phyloP scores from a whole-genome alignment of 2,329 filamentous ascomycete genomes.

The Blastomyces silverae region DNA sequence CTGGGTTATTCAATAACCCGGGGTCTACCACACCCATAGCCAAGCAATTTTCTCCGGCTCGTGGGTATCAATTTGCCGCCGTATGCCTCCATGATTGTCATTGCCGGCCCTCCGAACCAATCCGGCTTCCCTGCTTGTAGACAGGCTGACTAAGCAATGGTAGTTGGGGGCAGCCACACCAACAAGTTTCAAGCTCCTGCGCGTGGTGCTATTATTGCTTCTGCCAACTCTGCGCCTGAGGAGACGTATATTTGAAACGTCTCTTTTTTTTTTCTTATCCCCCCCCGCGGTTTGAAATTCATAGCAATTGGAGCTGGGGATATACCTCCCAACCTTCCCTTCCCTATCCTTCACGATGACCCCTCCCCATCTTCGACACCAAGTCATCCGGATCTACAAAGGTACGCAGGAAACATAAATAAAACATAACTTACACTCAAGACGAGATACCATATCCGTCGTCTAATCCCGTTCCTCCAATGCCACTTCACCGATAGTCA shows the following conservation, averaged over 20 bases:
- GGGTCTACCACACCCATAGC: too few species aligned
- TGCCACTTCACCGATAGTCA: neutral
- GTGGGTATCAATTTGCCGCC: too few species aligned
- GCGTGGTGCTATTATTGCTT: neutral
- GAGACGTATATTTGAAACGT: too few species aligned
- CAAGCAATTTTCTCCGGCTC: too few species aligned
- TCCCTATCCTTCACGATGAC: constrained; percentile 30
- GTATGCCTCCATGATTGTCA: too few species aligned
- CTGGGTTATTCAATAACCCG: too few species aligned
- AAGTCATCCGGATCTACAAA: constrained; percentile 87
- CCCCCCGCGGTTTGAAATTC: neutral
- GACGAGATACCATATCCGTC: neutral
- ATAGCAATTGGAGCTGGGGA: neutral
- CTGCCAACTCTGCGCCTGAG: neutral
- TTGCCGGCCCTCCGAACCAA: too few species aligned
- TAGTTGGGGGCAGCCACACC: too few species aligned
- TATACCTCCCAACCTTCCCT: neutral
- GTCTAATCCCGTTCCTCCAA: neutral
- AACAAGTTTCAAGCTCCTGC: too few species aligned
- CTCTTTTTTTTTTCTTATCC: neutral
- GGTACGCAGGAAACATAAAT: constrained; percentile 46
- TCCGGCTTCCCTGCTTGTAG: too few species aligned
- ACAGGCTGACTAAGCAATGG: too few species aligned
- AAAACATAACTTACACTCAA: neutral
- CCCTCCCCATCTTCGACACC: constrained; percentile 56